A percentile compares a stretch with the other conserved stretches of the same genome.
phyloP scores from a whole-genome alignment of 768 basidiomycete genomes.

The Suillus luteus region DNA sequence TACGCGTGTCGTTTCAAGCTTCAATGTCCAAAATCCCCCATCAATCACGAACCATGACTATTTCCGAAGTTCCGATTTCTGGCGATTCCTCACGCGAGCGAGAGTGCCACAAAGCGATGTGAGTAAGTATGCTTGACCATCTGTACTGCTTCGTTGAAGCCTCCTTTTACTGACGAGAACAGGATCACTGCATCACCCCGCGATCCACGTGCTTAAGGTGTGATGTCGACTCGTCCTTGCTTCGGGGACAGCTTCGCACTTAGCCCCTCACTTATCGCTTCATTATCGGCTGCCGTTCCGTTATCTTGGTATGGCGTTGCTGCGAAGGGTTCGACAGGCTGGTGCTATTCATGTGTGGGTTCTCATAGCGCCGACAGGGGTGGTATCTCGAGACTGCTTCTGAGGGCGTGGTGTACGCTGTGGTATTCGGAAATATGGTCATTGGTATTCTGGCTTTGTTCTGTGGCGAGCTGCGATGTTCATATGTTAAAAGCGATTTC shows the following conservation, averaged over 20 bases:
- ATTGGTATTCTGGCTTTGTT: neutral
- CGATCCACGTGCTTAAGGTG: slow-evolving; percentile 6
- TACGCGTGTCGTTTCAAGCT: neutral
- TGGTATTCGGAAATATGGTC: neutral
- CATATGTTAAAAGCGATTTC: neutral
- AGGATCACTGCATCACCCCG: neutral
- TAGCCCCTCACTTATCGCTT: slow-evolving; percentile 8
- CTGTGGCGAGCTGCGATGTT: neutral
- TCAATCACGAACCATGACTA: slow-evolving; percentile 1
- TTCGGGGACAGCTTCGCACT: slow-evolving; percentile 1
- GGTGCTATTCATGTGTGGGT: slow-evolving; percentile 3
- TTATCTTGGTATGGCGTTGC: slow-evolving; percentile 1
- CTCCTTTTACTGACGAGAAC: neutral
- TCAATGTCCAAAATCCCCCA: neutral
- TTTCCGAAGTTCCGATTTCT: slow-evolving; percentile 6
- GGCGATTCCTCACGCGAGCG: neutral
- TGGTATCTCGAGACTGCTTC: slow-evolving; percentile 3
- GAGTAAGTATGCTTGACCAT: neutral
- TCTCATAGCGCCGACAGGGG: slow-evolving; percentile 2
- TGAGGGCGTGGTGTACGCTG: neutral
- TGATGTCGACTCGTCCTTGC: neutral
- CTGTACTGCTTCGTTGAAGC: neutral
- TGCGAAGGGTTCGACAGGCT: neutral
- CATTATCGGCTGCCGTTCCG: slow-evolving; percentile 4
- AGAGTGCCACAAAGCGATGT: neutral